phyloP scores from a whole-genome alignment of 2,329 filamentous ascomycete genomes.

The Apiospora rasikravindrae region DNA sequence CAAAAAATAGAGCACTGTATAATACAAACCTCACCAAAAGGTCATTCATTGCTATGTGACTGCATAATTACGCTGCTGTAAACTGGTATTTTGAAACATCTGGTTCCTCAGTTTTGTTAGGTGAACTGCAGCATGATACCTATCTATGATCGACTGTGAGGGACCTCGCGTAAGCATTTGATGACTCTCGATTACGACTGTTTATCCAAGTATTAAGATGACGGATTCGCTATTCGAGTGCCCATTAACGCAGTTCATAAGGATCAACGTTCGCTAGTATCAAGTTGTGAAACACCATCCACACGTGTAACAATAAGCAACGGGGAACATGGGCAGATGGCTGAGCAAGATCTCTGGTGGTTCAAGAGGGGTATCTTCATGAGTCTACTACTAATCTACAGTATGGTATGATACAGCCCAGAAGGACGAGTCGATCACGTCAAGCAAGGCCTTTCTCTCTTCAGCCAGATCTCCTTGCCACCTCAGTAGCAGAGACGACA shows the following conservation, averaged over 20 bases:
- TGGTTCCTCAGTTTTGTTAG: too few species aligned
- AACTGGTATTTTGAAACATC: too few species aligned
- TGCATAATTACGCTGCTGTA: background rate
- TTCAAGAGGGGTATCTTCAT: conserved; percentile 10
- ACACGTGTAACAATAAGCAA: background rate
- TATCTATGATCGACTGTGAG: too few species aligned
- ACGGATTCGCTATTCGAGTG: too few species aligned
- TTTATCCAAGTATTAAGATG: too few species aligned
- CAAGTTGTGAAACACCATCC: too few species aligned
- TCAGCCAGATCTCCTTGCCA: background rate
- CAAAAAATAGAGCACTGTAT: background rate
- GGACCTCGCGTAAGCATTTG: too few species aligned
- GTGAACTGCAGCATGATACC: too few species aligned
- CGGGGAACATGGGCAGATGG: background rate
- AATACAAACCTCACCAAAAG: background rate
- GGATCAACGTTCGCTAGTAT: too few species aligned
- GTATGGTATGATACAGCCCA: background rate
- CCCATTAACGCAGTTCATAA: too few species aligned
- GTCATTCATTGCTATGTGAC: background rate
- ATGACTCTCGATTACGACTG: too few species aligned
- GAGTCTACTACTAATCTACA: conserved; percentile 1
- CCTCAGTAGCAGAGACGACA: conserved; percentile 51
- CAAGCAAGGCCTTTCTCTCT: background rate
- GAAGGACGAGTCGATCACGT: background rate
- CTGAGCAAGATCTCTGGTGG: background rate